These are phyloP conservation scores for Thermomyces lanuginosus DNA, from an alignment of 2,329 filamentous ascomycete species.

Conservation along the genomic window DNA sequence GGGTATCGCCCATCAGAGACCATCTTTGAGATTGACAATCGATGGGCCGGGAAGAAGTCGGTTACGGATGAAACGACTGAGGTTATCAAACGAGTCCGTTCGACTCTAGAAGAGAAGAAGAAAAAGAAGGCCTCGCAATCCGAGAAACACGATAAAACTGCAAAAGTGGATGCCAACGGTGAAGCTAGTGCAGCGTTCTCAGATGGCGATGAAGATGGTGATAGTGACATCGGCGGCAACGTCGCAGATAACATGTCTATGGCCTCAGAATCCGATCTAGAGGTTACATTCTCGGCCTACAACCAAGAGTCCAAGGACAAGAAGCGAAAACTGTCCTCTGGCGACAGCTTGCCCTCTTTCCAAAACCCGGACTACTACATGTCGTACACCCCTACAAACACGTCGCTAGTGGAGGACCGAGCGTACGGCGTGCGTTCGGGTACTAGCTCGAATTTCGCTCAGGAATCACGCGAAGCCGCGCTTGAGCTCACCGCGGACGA, in stretches of 20 bases:
- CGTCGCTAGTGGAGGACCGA: slow-evolving; percentile 69
- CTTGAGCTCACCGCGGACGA: slow-evolving; percentile 95
- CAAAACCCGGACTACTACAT: slow-evolving; percentile 87
- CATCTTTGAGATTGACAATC: slow-evolving; percentile 84
- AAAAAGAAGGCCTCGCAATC: slow-evolving; percentile 8
- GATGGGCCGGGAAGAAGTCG: slow-evolving; percentile 54
- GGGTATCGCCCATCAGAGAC: slow-evolving; percentile 82
- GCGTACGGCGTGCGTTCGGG: slow-evolving; percentile 87
- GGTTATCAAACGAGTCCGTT: slow-evolving; percentile 29
- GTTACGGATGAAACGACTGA: slow-evolving; percentile 50
- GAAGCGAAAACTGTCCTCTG: slow-evolving; percentile 26
- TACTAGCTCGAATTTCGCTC: slow-evolving; percentile 59
- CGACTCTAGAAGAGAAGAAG: slow-evolving; percentile 27
- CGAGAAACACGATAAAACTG: slow-evolving; percentile 9
- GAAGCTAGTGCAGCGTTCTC: slow-evolving; percentile 19
- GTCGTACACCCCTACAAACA: slow-evolving; percentile 76
- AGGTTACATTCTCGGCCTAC: slow-evolving; percentile 53
- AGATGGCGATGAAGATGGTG: slow-evolving; percentile 22
- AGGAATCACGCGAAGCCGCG: slow-evolving; percentile 67
- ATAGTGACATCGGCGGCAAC: slow-evolving; percentile 25
- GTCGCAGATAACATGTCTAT: slow-evolving; percentile 38
- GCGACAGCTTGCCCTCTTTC: slow-evolving; percentile 36
- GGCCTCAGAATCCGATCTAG: slow-evolving; percentile 46
- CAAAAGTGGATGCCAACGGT: slow-evolving; percentile 13
- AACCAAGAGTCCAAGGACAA: slow-evolving; percentile 35